Base-by-base conservation (phyloP, 2,329 filamentous ascomycete species). In the Cercospora sp. region DNA sequence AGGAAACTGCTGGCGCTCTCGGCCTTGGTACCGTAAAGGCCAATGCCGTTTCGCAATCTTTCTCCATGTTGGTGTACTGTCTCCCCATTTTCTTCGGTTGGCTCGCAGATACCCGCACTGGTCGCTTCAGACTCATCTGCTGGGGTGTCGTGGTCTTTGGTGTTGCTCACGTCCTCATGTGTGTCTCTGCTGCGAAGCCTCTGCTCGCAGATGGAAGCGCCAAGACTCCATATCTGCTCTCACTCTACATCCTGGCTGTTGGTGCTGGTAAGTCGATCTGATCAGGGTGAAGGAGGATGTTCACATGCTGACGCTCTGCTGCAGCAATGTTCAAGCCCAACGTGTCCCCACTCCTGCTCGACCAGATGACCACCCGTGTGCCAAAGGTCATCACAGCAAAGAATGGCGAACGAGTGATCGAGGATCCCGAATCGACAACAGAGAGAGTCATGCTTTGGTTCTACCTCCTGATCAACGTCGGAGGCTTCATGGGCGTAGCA, bases 1-100 rank as follows among this genome's bases (percentile, higher is more conserved):
- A 80, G 21, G 81, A 81, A 43, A 74, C 61, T 32, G 69, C 67
- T 59, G 73, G 66, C 64, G 85, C 92, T 75, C 85, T 93, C 75
- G 90, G 90, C 32, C 77, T 92, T 26, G 91, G 91, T 57, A 91
- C 90, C 0, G 91, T 91, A 69, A 90, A 91, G 75, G 80, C 85
- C 64, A 85, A 84, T 55, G 85, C 85, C 5, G 81, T 87, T 32
- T 80, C 78, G 7, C 81, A 88, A 69, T 85, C 83, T 43, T 88
- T 86, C 80, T 84, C 78, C 69, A 83, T 89, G 73, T 74, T 89
- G 45, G 83, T 86, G 1, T 89, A 88, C 72, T 77, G 82, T 1
- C 78, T 88, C 10, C 87, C 87, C 1, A 81, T 89, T 59, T n/a
- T 81, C 1, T 73, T 74, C 43, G 74, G 73, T 60, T 87, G 83